Conservation (phyloP, 192 early-diverging fungal species). For the Podila clonocystis region DNA sequence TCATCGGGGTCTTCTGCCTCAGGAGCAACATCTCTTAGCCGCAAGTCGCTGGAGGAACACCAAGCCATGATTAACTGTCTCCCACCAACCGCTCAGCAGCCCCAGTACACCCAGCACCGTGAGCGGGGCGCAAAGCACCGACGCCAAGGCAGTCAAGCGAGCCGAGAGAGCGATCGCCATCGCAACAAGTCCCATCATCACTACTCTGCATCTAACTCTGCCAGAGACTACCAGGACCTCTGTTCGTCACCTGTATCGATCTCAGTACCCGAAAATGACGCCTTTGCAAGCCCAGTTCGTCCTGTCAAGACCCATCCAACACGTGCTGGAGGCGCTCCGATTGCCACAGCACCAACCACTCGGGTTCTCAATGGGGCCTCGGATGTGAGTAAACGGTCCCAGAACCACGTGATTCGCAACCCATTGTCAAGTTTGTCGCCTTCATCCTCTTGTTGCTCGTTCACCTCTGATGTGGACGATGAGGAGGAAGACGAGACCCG, state of each 20-base stretch:
- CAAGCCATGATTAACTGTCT: background rate
- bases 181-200: too few species aligned
- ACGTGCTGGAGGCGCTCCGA: background rate
- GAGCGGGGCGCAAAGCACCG: background rate
- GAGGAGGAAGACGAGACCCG: background rate
- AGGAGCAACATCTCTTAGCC: background rate
- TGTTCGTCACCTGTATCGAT: background rate
- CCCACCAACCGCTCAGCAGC: background rate
- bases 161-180: background rate
- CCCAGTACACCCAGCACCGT: background rate
- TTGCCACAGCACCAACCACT: constrained; percentile 9
- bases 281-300: background rate
- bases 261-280: background rate
- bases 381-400: background rate
- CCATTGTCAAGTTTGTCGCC: constrained; percentile 20
- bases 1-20: background rate
- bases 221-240: background rate
- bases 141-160: background rate
- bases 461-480: constrained; percentile 1
- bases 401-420: background rate
- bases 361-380: background rate
- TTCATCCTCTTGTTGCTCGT: constrained; percentile 28
- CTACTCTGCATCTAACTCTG: too few species aligned
- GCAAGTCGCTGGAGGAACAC: background rate
- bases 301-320: background rate